Base-by-base conservation (phyloP, 257 asterid genomes). In the Cinchona pubescens region DNA sequence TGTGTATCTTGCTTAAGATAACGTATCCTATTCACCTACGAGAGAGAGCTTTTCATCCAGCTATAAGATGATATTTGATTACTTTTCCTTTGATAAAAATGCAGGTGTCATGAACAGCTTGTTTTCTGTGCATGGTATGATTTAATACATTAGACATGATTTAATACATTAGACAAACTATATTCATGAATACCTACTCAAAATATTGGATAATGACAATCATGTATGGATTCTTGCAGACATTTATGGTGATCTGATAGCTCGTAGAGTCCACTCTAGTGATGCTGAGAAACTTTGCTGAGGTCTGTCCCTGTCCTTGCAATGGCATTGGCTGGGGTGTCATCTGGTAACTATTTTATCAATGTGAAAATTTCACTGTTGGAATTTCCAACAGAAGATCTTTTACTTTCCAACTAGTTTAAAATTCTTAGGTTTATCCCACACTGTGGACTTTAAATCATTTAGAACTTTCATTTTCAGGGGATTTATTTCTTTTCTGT, bases 101-200 rank as follows among this genome's bases (percentile, higher is more conserved):
- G 72, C 87, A 83, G 87, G 87, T 49, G 85, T 84, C 10, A 81
- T 81, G 85, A 84, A 81, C 88, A 84, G 88, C 79, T 76, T 81
- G 68, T 81, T 84, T 73, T 84, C 88, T 48, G 79, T 84, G 0
- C 81, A 79, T 65, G 84, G 88, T 84, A 84, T 62, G 80, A 21
- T 19, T 48, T 65, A n/a, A 66, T 46, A 72, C 43, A 65, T 45
- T 43, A 5, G 19, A 60, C 12, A n/a, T n/a, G n/a, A n/a, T n/a
- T n/a, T n/a, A n/a, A n/a, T n/a, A n/a, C n/a, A n/a, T n/a, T n/a
- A n/a, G n/a, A n/a, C 48, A 23, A 58, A 9, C 60, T 29, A 13
- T n/a, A 58, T 25, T 32, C 3, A 29, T 19, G n/a, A 45, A 43
- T 68, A 34, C 18, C 19, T 29, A 8, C 18, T 15, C 5, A 45